Conservation (phyloP, 2,329 filamentous ascomycete genomes). For the Calonectria hongkongensis region DNA sequence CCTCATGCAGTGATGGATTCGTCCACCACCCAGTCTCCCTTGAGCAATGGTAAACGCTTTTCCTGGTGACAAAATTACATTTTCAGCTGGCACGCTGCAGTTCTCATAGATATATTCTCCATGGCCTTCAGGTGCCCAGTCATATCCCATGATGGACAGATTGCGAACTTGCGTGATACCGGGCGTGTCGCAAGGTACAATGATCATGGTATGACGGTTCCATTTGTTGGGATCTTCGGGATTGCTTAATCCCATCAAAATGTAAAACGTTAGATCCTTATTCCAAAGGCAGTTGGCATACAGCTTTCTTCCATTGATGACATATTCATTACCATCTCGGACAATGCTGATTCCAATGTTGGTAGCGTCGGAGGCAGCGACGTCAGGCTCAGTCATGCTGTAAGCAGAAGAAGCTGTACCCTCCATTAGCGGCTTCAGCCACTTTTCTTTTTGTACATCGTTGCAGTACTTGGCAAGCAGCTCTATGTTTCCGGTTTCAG, state of each 20-base stretch:
- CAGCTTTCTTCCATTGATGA: slow-evolving; percentile 96
- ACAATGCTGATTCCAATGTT: slow-evolving; percentile 89
- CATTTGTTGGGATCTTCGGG: slow-evolving; percentile 82
- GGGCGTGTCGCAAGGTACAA: slow-evolving; percentile 84
- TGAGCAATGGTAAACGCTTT: slow-evolving; percentile 38
- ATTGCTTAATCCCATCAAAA: slow-evolving; percentile 93
- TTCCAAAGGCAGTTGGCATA: slow-evolving; percentile 95
- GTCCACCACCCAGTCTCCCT: slow-evolving; percentile 35
- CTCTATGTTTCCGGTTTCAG: slow-evolving; percentile 94
- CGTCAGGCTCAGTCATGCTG: slow-evolving; percentile 90
- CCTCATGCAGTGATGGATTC: slow-evolving; percentile 42
- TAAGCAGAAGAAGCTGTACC: slow-evolving; percentile 89
- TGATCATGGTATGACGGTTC: slow-evolving; percentile 90
- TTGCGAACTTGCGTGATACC: slow-evolving; percentile 91
- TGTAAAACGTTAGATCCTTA: slow-evolving; percentile 89
- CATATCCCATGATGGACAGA: slow-evolving; percentile 91
- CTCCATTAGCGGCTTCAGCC: slow-evolving; percentile 85
- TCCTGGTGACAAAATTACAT: slow-evolving; percentile 36
- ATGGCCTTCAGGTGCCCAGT: slow-evolving; percentile 95
- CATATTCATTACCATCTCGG: slow-evolving; percentile 86
- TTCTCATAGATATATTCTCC: slow-evolving; percentile 90
- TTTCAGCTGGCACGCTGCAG: slow-evolving; percentile 81
- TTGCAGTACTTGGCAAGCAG: slow-evolving; percentile 90
- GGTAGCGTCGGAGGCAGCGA: slow-evolving; percentile 88
- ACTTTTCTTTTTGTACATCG: slow-evolving; percentile 85